These are phyloP conservation scores for Geosmithia flava DNA, from an alignment of 2,329 filamentous ascomycete genomes.

Conservation along the genomic window DNA sequence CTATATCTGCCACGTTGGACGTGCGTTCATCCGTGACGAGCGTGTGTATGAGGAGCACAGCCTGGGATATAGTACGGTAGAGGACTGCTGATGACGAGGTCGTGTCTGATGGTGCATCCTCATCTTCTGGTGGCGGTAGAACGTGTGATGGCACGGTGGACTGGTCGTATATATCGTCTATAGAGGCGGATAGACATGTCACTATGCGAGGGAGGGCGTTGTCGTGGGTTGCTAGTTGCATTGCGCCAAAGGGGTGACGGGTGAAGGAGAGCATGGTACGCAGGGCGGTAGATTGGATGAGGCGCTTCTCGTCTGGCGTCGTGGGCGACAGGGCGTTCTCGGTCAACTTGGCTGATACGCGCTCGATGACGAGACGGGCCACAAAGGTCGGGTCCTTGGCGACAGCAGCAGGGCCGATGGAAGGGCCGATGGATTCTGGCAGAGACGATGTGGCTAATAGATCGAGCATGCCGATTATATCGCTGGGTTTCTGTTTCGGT, in stretches of 20 bases:
- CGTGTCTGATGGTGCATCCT: constrained; percentile 3
- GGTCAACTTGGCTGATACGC: constrained; percentile 48
- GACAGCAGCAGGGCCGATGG: constrained; percentile 48
- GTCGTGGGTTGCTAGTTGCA: constrained; percentile 55
- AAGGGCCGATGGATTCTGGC: constrained; percentile 49
- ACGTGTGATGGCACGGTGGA: constrained; percentile 25
- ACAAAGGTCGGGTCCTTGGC: constrained; percentile 27
- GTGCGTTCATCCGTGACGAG: constrained; percentile 36
- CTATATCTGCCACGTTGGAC: constrained; percentile 43
- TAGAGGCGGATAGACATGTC: constrained; percentile 47
- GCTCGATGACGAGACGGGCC: constrained; percentile 42
- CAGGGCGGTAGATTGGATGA: constrained; percentile 32
- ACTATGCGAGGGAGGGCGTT: constrained; percentile 64
- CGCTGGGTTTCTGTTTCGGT: constrained; percentile 48
- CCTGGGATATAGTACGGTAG: constrained; percentile 33
- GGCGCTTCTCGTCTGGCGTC: constrained; percentile 24
- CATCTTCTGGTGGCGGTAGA: constrained; percentile 8
- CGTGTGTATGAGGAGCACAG: constrained; percentile 36
- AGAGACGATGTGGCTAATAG: constrained; percentile 57
- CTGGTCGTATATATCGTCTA: constrained; percentile 61
- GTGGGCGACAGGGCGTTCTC: constrained; percentile 33
- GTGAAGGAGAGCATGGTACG: constrained; percentile 48
- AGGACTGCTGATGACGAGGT: constrained; percentile 15
- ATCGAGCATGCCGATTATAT: constrained; percentile 52
- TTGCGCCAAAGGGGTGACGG: constrained; percentile 46